These are phyloP conservation scores for Schoenoplectus triqueter DNA, from an alignment of 202 grass and related monocot genomes.

Conservation along the genomic window DNA sequence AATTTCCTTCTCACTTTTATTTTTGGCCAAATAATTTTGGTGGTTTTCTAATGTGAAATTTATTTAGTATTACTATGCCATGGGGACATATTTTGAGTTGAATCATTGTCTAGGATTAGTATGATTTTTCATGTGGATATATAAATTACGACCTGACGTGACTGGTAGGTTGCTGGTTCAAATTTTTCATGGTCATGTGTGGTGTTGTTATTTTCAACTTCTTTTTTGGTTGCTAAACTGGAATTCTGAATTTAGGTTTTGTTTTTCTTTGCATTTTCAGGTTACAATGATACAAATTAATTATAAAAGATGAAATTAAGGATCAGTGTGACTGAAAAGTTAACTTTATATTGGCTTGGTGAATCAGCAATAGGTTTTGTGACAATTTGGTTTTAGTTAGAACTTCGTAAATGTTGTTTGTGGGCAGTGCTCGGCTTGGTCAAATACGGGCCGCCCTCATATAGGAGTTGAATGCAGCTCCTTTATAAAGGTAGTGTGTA, in stretches of 20 bases:
- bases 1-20: not conserved
- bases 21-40: not conserved
- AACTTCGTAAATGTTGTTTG: conserved; percentile 30
- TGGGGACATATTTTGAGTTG: not conserved
- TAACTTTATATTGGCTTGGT: conserved; percentile 5
- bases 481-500: not conserved
- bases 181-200: conserved; percentile 23
- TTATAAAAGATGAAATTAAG: conserved; percentile 29
- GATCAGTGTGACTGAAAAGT: not conserved
- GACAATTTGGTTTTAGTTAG: conserved; percentile 21
- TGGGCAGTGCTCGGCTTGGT: not conserved
- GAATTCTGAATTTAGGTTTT: conserved; percentile 29
- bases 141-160: not conserved
- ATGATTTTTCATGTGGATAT: not conserved
- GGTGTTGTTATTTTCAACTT: not conserved
- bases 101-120: not conserved
- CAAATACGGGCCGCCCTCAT: not conserved
- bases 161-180: conserved; percentile 11
- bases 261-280: not conserved
- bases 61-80: not conserved
- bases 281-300: conserved; percentile 25
- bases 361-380: conserved; percentile 22
- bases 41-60: not conserved
- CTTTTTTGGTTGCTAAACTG: conserved; percentile 26
- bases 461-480: not conserved